phyloP scores from a whole-genome alignment of 768 basidiomycete genomes.

The Termitomyces sp. region DNA sequence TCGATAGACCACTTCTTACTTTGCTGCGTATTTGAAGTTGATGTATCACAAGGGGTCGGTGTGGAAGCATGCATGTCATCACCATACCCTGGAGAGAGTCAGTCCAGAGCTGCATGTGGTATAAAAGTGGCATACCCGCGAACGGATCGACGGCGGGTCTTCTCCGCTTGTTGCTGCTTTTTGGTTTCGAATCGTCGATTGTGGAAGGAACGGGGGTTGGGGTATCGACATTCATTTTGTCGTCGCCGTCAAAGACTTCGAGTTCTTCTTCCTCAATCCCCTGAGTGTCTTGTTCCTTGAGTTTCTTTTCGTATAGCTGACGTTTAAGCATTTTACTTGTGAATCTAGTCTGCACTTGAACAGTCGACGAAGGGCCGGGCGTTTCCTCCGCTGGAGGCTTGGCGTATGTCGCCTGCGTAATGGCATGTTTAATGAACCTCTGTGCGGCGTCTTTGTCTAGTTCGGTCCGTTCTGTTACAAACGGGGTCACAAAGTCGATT shows the following conservation, averaged over 20 bases:
- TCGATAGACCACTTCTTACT: slow-evolving; percentile 13
- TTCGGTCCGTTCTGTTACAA: slow-evolving; percentile 30
- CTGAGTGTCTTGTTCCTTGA: slow-evolving; percentile 43
- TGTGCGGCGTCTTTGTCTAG: slow-evolving; percentile 76
- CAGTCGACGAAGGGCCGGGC: slow-evolving; percentile 19
- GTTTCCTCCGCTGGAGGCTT: slow-evolving; percentile 30
- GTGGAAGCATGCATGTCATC: slow-evolving; percentile 18
- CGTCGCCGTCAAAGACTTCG: slow-evolving; percentile 29
- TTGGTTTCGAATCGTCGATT: slow-evolving; percentile 5
- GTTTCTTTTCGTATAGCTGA: slow-evolving; percentile 52
- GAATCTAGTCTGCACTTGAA: slow-evolving; percentile 43
- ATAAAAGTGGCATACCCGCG: slow-evolving; percentile 36
- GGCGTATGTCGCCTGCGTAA: slow-evolving; percentile 50
- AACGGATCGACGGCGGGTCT: slow-evolving; percentile 60
- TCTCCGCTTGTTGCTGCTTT: slow-evolving; percentile 34
- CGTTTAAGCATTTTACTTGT: slow-evolving; percentile 74
- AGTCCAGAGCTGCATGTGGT: background rate
- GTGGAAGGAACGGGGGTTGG: background rate
- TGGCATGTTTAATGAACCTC: slow-evolving; percentile 83
- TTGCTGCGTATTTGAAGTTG: slow-evolving; percentile 2
- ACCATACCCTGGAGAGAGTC: slow-evolving; percentile 25
- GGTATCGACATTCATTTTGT: slow-evolving; percentile 13
- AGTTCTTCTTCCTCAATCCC: slow-evolving; percentile 36
- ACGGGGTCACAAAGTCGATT: background rate
- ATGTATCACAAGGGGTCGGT: background rate